Evolutionary conservation across 257 asterid species (phyloP), one percentile per base, ranked within the genome.

Genomic region (Nicotiana knightiana): DNA sequence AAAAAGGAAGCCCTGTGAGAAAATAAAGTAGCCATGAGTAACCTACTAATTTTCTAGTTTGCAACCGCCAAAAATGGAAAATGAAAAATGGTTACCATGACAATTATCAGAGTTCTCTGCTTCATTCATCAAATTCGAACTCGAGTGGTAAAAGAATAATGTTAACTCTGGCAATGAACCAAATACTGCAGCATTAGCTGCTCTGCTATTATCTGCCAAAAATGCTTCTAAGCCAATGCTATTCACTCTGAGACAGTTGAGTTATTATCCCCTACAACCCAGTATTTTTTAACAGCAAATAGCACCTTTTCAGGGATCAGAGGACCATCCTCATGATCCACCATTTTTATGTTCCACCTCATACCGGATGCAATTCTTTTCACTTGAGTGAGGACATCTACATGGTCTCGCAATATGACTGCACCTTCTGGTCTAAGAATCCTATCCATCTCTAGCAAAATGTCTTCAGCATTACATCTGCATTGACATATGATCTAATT

Each of bases 361-460:
- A 89, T 86, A n/a, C 88, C 88, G 0, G 82, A 76, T 16, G 73
- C 88, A 0, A 82, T 86, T 67, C 82, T 86, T 77, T 84, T 86
- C 71, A 83, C 91, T 67, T 70, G 58, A n/a, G 68, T 37, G 24
- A 88, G 82, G 24, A 80, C 88, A 32, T 86, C 81, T 21, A 80
- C 89, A 68, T 84, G 35, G 75, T 88, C 91, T 30, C 91, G 87
- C 48, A 88, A 80, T 81, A 88, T 88, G 76, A 88, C 87, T 28
- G 89, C 88, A 4, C 91, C 91, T 84, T 88, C 91, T 61, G 91
- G 91, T 33, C 91, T 82, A 9, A 88, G 82, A 75, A 88, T 86
- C 33, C 91, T 71, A 64, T 88, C 89, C 88, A 88, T 83, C 78
- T 88, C 91, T 26, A 88, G 48, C 13, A 88, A 86, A 81, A 88